Percentiles rank a stretch among this genome's conserved stretches.
Evolutionary conservation across 2,329 filamentous ascomycete species (phyloP).

Genomic region (Colletotrichum truncatum): DNA sequence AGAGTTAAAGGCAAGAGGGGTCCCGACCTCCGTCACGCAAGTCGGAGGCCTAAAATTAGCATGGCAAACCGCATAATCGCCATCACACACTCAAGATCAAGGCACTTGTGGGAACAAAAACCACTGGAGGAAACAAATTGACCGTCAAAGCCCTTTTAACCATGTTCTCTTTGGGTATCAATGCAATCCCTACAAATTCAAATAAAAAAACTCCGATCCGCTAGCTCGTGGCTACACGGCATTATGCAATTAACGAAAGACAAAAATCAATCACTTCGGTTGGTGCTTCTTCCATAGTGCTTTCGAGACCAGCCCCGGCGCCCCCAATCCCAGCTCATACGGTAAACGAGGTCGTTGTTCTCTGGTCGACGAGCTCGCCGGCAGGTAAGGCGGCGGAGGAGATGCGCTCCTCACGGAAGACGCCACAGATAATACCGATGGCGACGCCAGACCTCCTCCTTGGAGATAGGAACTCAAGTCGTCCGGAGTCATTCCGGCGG

Average conservation of each 20-base stretch:
- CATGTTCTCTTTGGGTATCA: slow-evolving; percentile 11
- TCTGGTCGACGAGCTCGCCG: background rate
- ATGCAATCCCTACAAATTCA: background rate
- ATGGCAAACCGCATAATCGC: no score
- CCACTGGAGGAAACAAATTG: background rate
- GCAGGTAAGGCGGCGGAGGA: slow-evolving; percentile 23
- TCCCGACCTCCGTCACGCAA: background rate
- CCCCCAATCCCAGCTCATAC: slow-evolving; percentile 13
- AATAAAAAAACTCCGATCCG: background rate
- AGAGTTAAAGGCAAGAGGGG: background rate
- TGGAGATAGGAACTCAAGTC: slow-evolving; percentile 26
- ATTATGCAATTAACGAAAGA: no score
- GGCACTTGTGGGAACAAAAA: no score
- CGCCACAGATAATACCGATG: slow-evolving; percentile 6
- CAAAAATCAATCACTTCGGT: background rate
- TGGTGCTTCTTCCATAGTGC: slow-evolving; percentile 1
- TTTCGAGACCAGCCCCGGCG: slow-evolving; percentile 11
- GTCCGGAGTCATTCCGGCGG: slow-evolving; percentile 8
- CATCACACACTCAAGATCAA: no score
- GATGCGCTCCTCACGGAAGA: slow-evolving; percentile 9
- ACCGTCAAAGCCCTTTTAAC: background rate
- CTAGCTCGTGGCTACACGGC: no score
- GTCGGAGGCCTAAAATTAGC: no score
- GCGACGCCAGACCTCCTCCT: slow-evolving; percentile 2
- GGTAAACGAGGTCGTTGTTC: background rate